Conservation (phyloP, 176 grass and related monocot genomes). For the Aegilops umbellulata region DNA sequence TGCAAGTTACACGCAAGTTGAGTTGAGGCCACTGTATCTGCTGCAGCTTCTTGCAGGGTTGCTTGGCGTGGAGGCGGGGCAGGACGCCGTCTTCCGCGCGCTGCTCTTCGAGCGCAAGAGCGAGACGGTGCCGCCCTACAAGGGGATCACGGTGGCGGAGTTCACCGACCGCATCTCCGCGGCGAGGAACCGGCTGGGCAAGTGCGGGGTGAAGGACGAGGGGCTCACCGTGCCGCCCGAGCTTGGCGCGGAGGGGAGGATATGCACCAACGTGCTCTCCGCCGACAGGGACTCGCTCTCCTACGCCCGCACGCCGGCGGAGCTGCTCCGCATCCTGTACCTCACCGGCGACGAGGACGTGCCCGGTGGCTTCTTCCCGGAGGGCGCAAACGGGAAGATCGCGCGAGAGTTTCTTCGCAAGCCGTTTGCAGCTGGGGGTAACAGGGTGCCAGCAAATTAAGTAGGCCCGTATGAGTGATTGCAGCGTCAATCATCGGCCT, state of each 20-base stretch:
- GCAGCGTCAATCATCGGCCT: not conserved
- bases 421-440: not conserved
- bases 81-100: slow-evolving; percentile 53
- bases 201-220: slow-evolving; percentile 75
- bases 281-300: slow-evolving; percentile 64
- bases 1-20: not conserved
- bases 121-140: slow-evolving; percentile 48
- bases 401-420: slow-evolving; percentile 38
- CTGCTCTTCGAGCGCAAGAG: slow-evolving; percentile 51
- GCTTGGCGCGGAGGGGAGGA: slow-evolving; percentile 54
- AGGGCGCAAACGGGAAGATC: slow-evolving; percentile 64
- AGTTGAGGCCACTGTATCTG: not conserved
- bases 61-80: slow-evolving; percentile 51
- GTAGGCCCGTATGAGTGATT: not conserved
- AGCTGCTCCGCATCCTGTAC: slow-evolving; percentile 70
- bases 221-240: slow-evolving; percentile 54
- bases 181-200: slow-evolving; percentile 49
- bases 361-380: slow-evolving; percentile 60
- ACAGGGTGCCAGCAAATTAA: not conserved
- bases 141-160: slow-evolving; percentile 58
- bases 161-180: slow-evolving; percentile 59
- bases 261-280: slow-evolving; percentile 64
- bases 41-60: slow-evolving; percentile 55
- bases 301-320: slow-evolving; percentile 49
- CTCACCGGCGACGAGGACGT: slow-evolving; percentile 46